Evolutionary conservation across 805 yeast genomes (phyloP).

Genomic region (Lachancea sp.): DNA sequence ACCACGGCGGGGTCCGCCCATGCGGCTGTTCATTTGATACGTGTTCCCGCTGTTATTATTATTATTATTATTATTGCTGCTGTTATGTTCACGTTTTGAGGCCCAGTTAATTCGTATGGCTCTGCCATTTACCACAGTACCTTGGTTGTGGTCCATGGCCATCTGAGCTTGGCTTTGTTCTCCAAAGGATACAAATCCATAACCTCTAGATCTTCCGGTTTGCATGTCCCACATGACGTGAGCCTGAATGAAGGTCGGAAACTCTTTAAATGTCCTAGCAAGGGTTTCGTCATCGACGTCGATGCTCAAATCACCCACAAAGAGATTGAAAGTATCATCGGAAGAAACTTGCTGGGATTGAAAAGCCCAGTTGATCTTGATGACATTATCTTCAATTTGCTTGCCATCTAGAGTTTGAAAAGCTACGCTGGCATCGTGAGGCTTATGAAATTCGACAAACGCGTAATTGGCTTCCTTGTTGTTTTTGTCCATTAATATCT

Average conservation of each 20-base stretch:
- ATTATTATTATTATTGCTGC: slow-evolving; percentile 20
- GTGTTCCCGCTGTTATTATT: slow-evolving; percentile 7
- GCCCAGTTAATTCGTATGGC: slow-evolving; percentile 88
- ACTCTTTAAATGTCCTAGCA: slow-evolving; percentile 48
- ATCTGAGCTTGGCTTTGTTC: slow-evolving; percentile 63
- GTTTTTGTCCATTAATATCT: slow-evolving; percentile 71
- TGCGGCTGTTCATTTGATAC: slow-evolving; percentile 16
- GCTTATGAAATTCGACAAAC: slow-evolving; percentile 64
- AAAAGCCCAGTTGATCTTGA: slow-evolving; percentile 76
- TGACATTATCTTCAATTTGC: slow-evolving; percentile 45
- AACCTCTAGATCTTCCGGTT: slow-evolving; percentile 85
- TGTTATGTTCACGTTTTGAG: slow-evolving; percentile 48
- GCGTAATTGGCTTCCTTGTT: slow-evolving; percentile 72
- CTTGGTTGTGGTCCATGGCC: slow-evolving; percentile 70
- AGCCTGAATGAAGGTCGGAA: slow-evolving; percentile 64
- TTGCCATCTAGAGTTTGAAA: slow-evolving; percentile 54
- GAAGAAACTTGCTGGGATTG: slow-evolving; percentile 64
- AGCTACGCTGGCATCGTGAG: slow-evolving; percentile 56
- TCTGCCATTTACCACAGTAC: slow-evolving; percentile 64
- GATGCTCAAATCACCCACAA: slow-evolving; percentile 79
- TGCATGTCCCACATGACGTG: slow-evolving; percentile 98
- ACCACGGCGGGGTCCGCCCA: slow-evolving; percentile 19
- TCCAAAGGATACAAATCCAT: slow-evolving; percentile 78
- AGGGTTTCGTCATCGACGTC: slow-evolving; percentile 78
- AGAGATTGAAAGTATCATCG: slow-evolving; percentile 61